Evolutionary conservation across 2,329 filamentous ascomycete genomes (phyloP), one percentile per base, ranked within the genome.

Genomic region (Fusarium musae): DNA sequence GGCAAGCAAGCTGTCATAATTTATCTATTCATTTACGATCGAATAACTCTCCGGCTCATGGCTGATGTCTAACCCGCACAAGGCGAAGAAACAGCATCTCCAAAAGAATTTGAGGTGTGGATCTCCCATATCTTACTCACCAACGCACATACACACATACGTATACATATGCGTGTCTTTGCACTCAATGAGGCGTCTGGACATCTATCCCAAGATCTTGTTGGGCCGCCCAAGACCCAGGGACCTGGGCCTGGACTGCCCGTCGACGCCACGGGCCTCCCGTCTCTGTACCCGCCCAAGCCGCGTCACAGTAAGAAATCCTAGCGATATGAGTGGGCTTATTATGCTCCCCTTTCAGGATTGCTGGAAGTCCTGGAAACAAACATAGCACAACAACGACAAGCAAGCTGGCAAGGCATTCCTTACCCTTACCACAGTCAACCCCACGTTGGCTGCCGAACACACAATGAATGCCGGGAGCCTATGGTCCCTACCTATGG

Each of bases 201-300:
- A 37, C 65, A 42, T 70, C 43, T 28, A 63, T 64, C 32, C 44
- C 40, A 49, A 54, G 57, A 56, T 63, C 50, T 65, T 52, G 61
- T 68, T 72, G 71, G 68, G 70, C 53, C 50, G 50, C 40, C 65
- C 30, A 58, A 49, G 66, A 69, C 68, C 73, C 72, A 78, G 63
- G 72, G 65, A 74, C 68, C 66, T 64, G 75, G 76, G 75, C 75
- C 76, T 78, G 70, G 76, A 77, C 69, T 77, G 76, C 26, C 68
- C 63, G 60, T 72, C 66, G 44, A 68, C 76, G 76, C 76, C 73
- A 78, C 76, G 69, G 65, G 65, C 66, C 66, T 71, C 74, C 72
- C 77, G 76, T 64, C 67, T 68, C 61, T 74, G 64, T 75, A 77
- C 68, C 69, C 75, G 76, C 76, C 59, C 54, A 75, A 76, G 73